These are phyloP conservation scores for Chionographis japonica DNA, from an alignment of 106 monocot genomes.

Conservation along the genomic window DNA sequence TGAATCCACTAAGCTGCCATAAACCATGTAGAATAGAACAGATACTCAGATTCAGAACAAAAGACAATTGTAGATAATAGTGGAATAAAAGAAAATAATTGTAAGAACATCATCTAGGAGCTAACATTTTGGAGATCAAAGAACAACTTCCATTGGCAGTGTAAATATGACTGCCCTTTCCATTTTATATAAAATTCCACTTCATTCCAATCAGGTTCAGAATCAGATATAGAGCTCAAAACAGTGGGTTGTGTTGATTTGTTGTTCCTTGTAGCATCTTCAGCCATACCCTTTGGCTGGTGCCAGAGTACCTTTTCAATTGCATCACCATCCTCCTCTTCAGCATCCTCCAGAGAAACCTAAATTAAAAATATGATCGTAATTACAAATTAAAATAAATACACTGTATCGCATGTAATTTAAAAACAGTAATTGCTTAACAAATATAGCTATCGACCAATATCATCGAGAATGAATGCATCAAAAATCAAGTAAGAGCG, in stretches of 20 bases:
- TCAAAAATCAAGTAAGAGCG: too few relatives aligned
- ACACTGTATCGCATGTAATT: too few relatives aligned
- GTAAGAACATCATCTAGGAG: not conserved
- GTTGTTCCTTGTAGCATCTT: slow-evolving; percentile 63
- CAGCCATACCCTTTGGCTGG: slow-evolving; percentile 71
- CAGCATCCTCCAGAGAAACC: slow-evolving; percentile 56
- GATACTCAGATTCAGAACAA: not conserved
- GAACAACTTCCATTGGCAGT: slow-evolving; percentile 86
- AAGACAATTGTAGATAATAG: not conserved
- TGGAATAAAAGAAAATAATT: not conserved
- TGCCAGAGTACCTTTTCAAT: slow-evolving; percentile 96
- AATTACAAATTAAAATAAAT: too few relatives aligned
- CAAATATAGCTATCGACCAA: too few relatives aligned
- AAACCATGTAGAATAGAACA: not conserved
- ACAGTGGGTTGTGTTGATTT: slow-evolving; percentile 59
- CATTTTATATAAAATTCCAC: slow-evolving; percentile 93
- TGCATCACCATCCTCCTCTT: slow-evolving; percentile 92
- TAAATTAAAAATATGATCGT: slow-evolving; percentile 8
- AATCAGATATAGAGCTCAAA: slow-evolving; percentile 27
- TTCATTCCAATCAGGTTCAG: slow-evolving; percentile 75
- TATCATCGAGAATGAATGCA: too few relatives aligned
- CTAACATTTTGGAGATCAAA: slow-evolving; percentile 89
- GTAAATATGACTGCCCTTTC: slow-evolving; percentile 97
- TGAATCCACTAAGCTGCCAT: slow-evolving; percentile 89
- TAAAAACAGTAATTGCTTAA: too few relatives aligned